Percentiles rank a stretch among this genome's conserved stretches.
phyloP scores from a whole-genome alignment of 129 eudicot species.

The Escallonia herrerae region DNA sequence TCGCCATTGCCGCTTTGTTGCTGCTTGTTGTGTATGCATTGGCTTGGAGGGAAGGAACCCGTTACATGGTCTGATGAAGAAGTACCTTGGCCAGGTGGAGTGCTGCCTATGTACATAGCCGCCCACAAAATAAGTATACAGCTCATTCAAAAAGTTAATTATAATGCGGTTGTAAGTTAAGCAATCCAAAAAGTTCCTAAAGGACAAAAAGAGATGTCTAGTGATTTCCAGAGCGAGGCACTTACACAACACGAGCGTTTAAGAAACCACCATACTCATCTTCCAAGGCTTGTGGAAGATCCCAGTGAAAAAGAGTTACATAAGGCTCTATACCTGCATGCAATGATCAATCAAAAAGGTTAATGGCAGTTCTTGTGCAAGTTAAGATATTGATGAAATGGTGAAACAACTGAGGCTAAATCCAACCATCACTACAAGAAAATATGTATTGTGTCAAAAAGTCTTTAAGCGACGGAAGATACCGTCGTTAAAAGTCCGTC shows the following conservation, averaged over 20 bases:
- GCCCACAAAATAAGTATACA: constrained; percentile 2
- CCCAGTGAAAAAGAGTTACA: not conserved
- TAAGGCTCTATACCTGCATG: not conserved
- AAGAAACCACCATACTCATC: no score
- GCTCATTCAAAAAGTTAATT: constrained; percentile 14
- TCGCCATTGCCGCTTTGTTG: constrained; percentile 10
- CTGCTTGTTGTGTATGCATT: not conserved
- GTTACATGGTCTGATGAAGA: constrained; percentile 5
- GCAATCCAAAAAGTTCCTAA: not conserved
- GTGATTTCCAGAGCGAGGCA: not conserved
- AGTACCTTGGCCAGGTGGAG: constrained; percentile 28
- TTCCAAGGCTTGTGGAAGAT: no score
- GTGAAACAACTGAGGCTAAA: not conserved
- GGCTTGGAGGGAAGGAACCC: not conserved
- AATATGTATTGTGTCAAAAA: no score
- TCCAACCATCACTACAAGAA: no score
- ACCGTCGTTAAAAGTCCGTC: no score
- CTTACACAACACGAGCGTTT: not conserved
- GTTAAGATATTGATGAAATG: not conserved
- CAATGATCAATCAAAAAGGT: not conserved
- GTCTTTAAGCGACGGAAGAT: no score
- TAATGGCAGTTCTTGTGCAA: not conserved
- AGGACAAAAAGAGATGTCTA: not conserved
- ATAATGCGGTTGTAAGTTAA: no score
- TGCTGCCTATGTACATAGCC: constrained; percentile 14